Evolutionary conservation across 768 basidiomycete species (phyloP).

Genomic region (Tremella mesenterica): DNA sequence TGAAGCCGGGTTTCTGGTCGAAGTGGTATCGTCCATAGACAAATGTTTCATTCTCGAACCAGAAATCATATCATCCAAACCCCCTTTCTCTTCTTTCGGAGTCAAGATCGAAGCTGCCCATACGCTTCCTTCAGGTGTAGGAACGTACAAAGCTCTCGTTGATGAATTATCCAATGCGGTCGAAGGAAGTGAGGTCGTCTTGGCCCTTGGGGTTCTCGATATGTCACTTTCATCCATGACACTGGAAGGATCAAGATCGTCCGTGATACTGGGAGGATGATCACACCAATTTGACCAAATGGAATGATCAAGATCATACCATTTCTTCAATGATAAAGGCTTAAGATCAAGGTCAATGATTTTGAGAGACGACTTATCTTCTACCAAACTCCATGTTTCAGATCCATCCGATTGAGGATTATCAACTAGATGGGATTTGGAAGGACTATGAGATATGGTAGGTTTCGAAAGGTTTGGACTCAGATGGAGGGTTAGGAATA

Average conservation of each 20-base stretch:
- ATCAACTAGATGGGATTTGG: too few species aligned
- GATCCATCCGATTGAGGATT: not conserved
- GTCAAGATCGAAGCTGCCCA: not conserved
- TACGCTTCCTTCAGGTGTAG: not conserved
- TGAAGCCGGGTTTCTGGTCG: not conserved
- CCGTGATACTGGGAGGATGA: not conserved
- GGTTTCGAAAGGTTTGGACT: too few species aligned
- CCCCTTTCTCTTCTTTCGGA: not conserved
- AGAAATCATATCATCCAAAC: not conserved
- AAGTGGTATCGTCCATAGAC: not conserved
- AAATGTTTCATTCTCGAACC: not conserved
- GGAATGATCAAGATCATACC: constrained; percentile 63
- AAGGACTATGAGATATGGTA: too few species aligned
- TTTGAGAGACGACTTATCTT: constrained; percentile 47
- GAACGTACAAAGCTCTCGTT: not conserved
- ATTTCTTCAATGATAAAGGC: constrained; percentile 55
- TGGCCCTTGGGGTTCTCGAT: not conserved
- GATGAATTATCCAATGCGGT: not conserved
- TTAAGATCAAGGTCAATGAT: constrained; percentile 86
- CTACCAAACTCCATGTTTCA: constrained; percentile 16
- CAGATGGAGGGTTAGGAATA: constrained; percentile 51
- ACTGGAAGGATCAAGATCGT: not conserved
- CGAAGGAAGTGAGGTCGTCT: not conserved
- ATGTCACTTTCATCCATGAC: not conserved
- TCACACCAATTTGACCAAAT: constrained; percentile 48